A percentile compares a stretch with the other conserved stretches of the same genome.
These are phyloP conservation scores for Calonectria hongkongensis DNA, from an alignment of 2,329 filamentous ascomycete species.

Conservation along the genomic window DNA sequence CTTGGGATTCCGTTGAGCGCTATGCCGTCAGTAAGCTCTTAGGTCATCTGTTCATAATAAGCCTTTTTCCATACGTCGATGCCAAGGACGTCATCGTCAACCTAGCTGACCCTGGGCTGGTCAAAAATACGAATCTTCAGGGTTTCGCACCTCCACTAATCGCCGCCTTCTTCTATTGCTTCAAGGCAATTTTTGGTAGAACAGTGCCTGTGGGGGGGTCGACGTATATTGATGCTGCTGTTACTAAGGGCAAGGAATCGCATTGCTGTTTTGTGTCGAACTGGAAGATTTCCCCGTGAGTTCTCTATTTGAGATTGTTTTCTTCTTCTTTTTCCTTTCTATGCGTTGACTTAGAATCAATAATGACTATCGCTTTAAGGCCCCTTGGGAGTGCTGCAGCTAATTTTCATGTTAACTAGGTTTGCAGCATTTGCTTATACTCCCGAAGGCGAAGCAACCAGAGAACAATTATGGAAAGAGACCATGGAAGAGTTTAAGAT, in stretches of 20 bases:
- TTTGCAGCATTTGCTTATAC: constrained; percentile 30
- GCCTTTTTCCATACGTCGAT: constrained; percentile 22
- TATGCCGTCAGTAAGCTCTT: constrained; percentile 38
- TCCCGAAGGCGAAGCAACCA: not conserved
- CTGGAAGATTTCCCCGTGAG: constrained; percentile 39
- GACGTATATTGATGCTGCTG: constrained; percentile 38
- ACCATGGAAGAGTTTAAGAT: not conserved
- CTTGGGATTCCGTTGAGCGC: constrained; percentile 27
- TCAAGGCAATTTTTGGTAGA: constrained; percentile 32
- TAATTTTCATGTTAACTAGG: not conserved
- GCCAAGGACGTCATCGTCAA: constrained; percentile 36
- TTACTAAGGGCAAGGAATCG: constrained; percentile 34
- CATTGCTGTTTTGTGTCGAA: constrained; percentile 36
- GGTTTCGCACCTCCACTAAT: constrained; percentile 1
- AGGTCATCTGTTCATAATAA: constrained; percentile 33
- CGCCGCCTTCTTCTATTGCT: not conserved
- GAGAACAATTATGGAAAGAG: not conserved
- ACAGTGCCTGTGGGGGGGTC: constrained; percentile 32
- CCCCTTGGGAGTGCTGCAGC: not conserved
- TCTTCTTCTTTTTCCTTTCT: too few species aligned
- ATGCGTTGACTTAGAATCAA: too few species aligned
- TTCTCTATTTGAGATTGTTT: not conserved
- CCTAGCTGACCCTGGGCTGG: constrained; percentile 36
- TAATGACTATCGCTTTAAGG: too few species aligned
- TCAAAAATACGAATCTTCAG: constrained; percentile 28